These are phyloP conservation scores for Bremia lactucae DNA, from an alignment of 352 stramenopile species.

Conservation along the genomic window DNA sequence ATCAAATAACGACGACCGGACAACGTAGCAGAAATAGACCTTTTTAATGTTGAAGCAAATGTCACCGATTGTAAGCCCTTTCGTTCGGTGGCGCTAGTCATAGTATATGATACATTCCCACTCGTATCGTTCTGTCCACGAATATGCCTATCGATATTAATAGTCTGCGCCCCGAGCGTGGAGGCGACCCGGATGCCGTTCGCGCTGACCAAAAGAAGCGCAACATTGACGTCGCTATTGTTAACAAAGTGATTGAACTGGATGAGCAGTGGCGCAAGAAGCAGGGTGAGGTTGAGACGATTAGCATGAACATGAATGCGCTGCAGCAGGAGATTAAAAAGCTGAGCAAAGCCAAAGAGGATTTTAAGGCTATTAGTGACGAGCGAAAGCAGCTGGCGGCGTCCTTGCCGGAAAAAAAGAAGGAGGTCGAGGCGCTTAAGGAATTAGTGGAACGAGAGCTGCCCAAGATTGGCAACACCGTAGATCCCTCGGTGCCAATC, in stretches of 20 bases:
- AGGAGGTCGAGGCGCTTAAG: slow-evolving; percentile 71
- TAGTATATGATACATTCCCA: too few relatives aligned
- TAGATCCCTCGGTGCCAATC: slow-evolving; percentile 93
- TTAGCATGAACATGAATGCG: slow-evolving; percentile 82
- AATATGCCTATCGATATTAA: slow-evolving; percentile 98
- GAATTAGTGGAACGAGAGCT: slow-evolving; percentile 66
- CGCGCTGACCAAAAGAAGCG: slow-evolving; percentile 90
- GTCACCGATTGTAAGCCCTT: background rate
- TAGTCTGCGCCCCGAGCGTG: slow-evolving; percentile 90
- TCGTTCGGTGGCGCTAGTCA: background rate
- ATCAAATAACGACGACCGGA: too few relatives aligned
- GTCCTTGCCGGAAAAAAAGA: slow-evolving; percentile 64
- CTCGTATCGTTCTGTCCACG: too few relatives aligned
- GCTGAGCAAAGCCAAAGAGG: slow-evolving; percentile 81
- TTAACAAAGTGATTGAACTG: slow-evolving; percentile 92
- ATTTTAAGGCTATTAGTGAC: slow-evolving; percentile 72
- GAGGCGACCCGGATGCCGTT: slow-evolving; percentile 92
- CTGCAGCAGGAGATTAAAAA: slow-evolving; percentile 83
- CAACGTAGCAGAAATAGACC: too few relatives aligned
- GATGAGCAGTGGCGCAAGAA: slow-evolving; percentile 88
- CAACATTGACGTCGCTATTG: slow-evolving; percentile 88
- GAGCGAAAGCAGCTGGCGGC: slow-evolving; percentile 68
- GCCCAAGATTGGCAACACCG: slow-evolving; percentile 93
- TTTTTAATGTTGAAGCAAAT: too few relatives aligned
- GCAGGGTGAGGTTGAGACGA: slow-evolving; percentile 74